Base-by-base conservation (phyloP, 2,329 filamentous ascomycete species). In the Colletotrichum godetiae region DNA sequence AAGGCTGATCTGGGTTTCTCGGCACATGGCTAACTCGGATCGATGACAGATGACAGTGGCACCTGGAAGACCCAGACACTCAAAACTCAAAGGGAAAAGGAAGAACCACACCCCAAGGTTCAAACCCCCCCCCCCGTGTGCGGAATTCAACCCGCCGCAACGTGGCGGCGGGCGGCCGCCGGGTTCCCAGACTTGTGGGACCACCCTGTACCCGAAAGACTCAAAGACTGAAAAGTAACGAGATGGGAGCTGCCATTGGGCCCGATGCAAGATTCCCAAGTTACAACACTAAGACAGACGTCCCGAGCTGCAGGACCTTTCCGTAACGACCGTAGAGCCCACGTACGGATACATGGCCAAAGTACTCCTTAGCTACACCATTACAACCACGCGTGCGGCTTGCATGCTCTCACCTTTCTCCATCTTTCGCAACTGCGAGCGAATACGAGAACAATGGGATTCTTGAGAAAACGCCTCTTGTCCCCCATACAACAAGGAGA, bases 91-190 rank as follows among this genome's bases (percentile, higher is more conserved):
- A 42, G 1, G 37, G 37, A 42, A 42, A 42, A 42, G 15, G 15
- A 15, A 6, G 37, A 42, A 42, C 15, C 37, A 42, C 37, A 29
- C 12, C 55, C 27, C 31, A 24, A 46, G 4, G 5, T 15, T 13
- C 35, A 19, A 42, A 7, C 15, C 15, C 5, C 5, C 13, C 13
- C 5, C 60, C 37, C 22, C 42, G 12, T 53, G 46, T 37, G 61
- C n/a, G 29, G 46, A 27, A 53, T 27, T 49, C 52, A 27, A 49
- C 42, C 42, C 42, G 49, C 46, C 46, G 46, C 29, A 64, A 64
- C 61, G 61, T 64, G 61, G 61, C 31, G 60, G 60, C 60, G 46
- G 61, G 46, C 61, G 61, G 29, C 61, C 46, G 22, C 13, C 49
- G 19, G 37, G 19, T 31, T 31, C n/a, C 29, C 46, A 13, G 29